Percentiles rank a stretch among this genome's conserved stretches.
These are phyloP conservation scores for Serendipita sp. DNA, from an alignment of 768 basidiomycete genomes.

Conservation along the genomic window DNA sequence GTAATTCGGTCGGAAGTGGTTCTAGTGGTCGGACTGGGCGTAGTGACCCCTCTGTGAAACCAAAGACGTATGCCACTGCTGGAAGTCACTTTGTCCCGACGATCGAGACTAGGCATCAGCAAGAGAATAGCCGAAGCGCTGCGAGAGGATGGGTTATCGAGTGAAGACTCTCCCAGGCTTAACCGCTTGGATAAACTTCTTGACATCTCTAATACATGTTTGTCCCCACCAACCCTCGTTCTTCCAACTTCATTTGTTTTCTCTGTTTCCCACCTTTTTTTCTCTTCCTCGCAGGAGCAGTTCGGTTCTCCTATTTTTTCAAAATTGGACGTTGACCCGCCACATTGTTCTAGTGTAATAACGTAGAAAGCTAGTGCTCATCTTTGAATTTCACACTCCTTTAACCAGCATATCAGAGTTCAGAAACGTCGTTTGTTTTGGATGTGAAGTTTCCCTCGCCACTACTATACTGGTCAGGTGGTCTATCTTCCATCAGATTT, in stretches of 20 bases:
- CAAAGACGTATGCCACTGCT: constrained; percentile 24
- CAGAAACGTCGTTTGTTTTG: too few relatives aligned
- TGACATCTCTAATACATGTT: too few relatives aligned
- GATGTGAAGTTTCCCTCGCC: too few relatives aligned
- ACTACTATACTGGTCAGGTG: too few relatives aligned
- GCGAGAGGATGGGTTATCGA: constrained; percentile 43
- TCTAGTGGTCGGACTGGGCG: constrained; percentile 20
- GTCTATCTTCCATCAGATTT: neutral
- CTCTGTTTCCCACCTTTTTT: neutral
- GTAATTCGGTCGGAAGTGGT: neutral
- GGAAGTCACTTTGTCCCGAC: constrained; percentile 9
- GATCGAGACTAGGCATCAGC: constrained; percentile 20
- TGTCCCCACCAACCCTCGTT: neutral
- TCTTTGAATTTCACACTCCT: neutral
- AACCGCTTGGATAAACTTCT: too few relatives aligned
- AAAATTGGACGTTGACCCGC: too few relatives aligned
- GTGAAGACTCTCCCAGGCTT: constrained; percentile 23
- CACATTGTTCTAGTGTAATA: too few relatives aligned
- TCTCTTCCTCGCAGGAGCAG: neutral
- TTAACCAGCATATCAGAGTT: too few relatives aligned
- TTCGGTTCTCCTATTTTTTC: too few relatives aligned
- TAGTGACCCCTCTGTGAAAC: constrained; percentile 27
- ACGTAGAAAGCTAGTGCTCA: too few relatives aligned
- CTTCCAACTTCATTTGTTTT: neutral
- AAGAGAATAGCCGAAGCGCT: constrained; percentile 14